Base-by-base conservation (phyloP, 2,329 filamentous ascomycete genomes). In the Hirsutella thompsonii region DNA sequence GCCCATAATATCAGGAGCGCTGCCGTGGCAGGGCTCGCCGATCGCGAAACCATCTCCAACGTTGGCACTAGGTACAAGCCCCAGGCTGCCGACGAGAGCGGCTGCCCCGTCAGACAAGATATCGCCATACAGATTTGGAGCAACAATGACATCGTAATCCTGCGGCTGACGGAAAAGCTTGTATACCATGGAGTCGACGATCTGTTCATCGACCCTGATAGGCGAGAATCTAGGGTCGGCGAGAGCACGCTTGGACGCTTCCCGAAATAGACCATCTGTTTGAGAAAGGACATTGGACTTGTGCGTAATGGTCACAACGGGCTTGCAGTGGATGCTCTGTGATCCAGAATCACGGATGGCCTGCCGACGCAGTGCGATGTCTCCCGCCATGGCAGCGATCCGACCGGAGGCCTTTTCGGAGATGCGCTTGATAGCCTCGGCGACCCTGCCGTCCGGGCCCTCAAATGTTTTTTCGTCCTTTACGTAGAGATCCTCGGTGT, bases 151-250 rank as follows among this genome's bases (percentile, higher is more conserved):
- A 61, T 98, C 92, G 77, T 96, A 98, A 57, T 82, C 83, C 56
- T 82, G 75, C 35, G 92, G 92, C 66, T 96, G 87, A 47, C 90
- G 86, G 79, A 96, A 96, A 43, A 98, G 83, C 72, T 96, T 96
- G 78, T 96, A 96, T 44, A 96, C 88, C 92, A 98, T 98, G 46
- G 83, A 90, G 67, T 98, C 92, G 47, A 98, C 90, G 52, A 98
- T 98, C 69, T 98, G 92, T 72, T 96, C 92, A 65, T 96, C 92
- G 41, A 95, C 72, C 34, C 67, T 66, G 41, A 94, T 68, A 39
- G 62, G 64, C 45, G 51, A 63, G 68, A 85, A 95, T 49, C 68
- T 72, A 11, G 73, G 51, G 39, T 72, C 70, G 21, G 78, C 72
- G 8, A 96, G 79, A 4, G 85, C 86, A 23, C 72, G 70, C 50